Conservation (phyloP, 148 eudicot species). For the Gaultheria prostrata region DNA sequence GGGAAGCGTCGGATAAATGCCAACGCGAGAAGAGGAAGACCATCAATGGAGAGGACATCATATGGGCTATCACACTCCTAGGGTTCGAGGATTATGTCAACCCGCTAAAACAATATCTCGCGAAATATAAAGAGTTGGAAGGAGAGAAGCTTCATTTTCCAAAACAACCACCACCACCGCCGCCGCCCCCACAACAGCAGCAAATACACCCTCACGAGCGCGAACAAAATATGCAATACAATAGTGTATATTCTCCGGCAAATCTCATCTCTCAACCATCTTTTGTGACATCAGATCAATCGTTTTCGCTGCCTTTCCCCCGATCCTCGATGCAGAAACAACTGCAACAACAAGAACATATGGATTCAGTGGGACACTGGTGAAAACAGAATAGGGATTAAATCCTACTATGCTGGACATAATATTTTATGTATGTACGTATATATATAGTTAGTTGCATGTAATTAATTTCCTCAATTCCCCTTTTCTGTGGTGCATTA, state of each 20-base stretch:
- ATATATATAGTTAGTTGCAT: background rate
- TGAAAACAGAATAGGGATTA: background rate
- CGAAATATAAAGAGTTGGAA: conserved; percentile 57
- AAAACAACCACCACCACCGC: conserved; percentile 33
- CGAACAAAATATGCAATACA: conserved; percentile 31
- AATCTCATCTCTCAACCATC: conserved; percentile 40
- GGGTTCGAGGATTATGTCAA: conserved; percentile 70
- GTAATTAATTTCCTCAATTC: background rate
- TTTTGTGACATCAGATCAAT: conserved; percentile 31
- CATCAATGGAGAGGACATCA: conserved; percentile 67
- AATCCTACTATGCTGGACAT: conserved; percentile 2
- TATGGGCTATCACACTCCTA: conserved; percentile 67
- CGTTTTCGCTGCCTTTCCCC: conserved; percentile 44
- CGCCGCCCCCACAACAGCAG: conserved; percentile 20
- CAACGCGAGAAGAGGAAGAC: conserved; percentile 79
- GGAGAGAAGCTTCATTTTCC: conserved; percentile 64
- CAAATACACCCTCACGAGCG: conserved; percentile 30
- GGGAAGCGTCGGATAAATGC: conserved; percentile 76
- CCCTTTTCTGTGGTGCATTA: background rate
- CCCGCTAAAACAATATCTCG: conserved; percentile 55
- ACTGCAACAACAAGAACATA: conserved; percentile 26
- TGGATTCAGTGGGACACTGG: background rate
- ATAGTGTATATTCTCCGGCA: conserved; percentile 43
- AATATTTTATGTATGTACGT: background rate
- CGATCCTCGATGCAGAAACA: conserved; percentile 29